Conservation (phyloP, 352 stramenopile species). For the Pythium apleroticum region DNA sequence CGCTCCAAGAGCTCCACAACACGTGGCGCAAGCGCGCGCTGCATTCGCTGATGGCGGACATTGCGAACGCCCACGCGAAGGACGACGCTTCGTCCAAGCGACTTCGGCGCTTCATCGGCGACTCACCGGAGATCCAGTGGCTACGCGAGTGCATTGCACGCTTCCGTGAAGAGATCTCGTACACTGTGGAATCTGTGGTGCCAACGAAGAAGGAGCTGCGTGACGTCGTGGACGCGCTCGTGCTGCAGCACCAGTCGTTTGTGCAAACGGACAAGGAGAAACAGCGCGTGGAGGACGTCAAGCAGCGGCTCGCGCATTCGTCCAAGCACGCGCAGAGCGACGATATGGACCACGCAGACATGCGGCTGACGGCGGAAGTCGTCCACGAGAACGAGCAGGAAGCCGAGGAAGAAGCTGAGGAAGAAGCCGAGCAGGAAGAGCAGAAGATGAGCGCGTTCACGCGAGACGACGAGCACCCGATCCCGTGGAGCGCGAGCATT, state of each 20-base stretch:
- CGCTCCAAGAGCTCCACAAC: conserved; percentile 96
- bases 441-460: conserved; percentile 92
- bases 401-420: conserved; percentile 85
- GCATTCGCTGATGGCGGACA: conserved; percentile 74
- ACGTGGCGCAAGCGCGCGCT: conserved; percentile 97
- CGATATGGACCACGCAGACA: conserved; percentile 60
- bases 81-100: conserved; percentile 38
- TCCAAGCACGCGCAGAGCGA: conserved; percentile 43
- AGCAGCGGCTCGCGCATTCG: conserved; percentile 60
- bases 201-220: conserved; percentile 70
- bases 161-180: conserved; percentile 84
- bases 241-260: conserved; percentile 60
- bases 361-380: conserved; percentile 82
- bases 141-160: conserved; percentile 67
- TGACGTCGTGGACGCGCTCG: conserved; percentile 63
- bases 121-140: conserved; percentile 39
- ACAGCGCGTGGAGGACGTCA: conserved; percentile 56
- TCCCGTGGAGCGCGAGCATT: conserved; percentile 68
- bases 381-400: conserved; percentile 91
- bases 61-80: conserved; percentile 13
- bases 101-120: conserved; percentile 66
- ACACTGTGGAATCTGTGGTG: conserved; percentile 58
- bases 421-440: conserved; percentile 89
- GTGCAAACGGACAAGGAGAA: conserved; percentile 51
- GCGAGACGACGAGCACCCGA: conserved; percentile 86